Evolutionary conservation across 306 rosid genomes (phyloP), one percentile per base, ranked within the genome.

Genomic region (Bauhinia variegata): DNA sequence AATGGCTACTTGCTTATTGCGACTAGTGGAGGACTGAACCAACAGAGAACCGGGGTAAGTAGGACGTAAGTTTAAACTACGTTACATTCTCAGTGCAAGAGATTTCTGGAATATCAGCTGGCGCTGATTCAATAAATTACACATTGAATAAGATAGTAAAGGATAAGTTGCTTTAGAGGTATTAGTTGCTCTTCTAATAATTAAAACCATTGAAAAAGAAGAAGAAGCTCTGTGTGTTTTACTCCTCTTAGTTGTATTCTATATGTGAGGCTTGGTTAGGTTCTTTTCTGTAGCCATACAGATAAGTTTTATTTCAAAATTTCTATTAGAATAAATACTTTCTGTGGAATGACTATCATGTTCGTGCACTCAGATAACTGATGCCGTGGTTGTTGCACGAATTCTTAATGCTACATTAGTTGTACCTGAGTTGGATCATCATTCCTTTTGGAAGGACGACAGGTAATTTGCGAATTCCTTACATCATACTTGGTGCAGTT

Each of bases 1-100:
- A 90, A 83, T 70, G 99, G 97, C 54, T 95, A 90, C 78, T 85
- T 95, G 82, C 96, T 95, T 67, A 88, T 95, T 63, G 99, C 99
- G 42, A 80, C 97, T 0, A 95, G 99, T 70, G 99, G 99, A 78
- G 99, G 99, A 63, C 78, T 95, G 65, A 90, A 95, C 76, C 99
- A 95, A 68, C 99, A 95, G 75, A 78, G 99, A 80, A 95, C 95
- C 13, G 99, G 99, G 63, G 99, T 95, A 77, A 86, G 96, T 73
- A 13, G 78, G 73, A 31, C 46, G 15, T 30, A 43, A 65, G 34
- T 42, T 67, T 71, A 39, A 75, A 32, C 48, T 66, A 44, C 67
- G 64, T 53, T 59, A 16, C 60, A 10, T 39, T 57, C 18, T 57
- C 28, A 30, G 57, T 47, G 12, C 33, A 37, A 60, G 11, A 34